These are phyloP conservation scores for Peronospora belbahrii DNA, from an alignment of 352 stramenopile genomes.

Conservation along the genomic window DNA sequence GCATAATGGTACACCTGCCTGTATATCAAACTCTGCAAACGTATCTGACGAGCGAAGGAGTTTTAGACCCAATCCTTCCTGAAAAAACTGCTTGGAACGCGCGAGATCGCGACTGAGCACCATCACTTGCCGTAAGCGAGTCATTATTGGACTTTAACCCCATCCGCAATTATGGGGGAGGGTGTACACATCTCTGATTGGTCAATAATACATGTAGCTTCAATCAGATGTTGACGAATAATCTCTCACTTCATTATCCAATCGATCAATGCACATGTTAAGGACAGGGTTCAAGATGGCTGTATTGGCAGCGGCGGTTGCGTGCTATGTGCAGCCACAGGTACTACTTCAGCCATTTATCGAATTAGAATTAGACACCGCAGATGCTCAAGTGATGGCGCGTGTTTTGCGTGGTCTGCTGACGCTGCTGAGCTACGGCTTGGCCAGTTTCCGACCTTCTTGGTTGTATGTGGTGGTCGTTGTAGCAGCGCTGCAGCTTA, in stretches of 20 bases:
- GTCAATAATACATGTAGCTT: constrained; percentile 18
- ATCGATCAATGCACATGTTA: constrained; percentile 9
- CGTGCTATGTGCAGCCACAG: constrained; percentile 44
- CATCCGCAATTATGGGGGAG: too few relatives aligned
- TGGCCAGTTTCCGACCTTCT: constrained; percentile 30
- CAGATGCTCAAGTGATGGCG: constrained; percentile 35
- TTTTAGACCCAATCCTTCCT: constrained; percentile 69
- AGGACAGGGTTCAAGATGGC: constrained; percentile 33
- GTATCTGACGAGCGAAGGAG: constrained; percentile 71
- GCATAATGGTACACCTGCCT: constrained; percentile 55
- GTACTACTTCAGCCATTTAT: constrained; percentile 31
- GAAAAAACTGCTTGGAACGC: constrained; percentile 75
- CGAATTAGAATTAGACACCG: constrained; percentile 15
- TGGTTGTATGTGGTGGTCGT: constrained; percentile 37
- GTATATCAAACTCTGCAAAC: constrained; percentile 75
- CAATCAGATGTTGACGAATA: constrained; percentile 10
- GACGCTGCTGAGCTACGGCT: constrained; percentile 45
- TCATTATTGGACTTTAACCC: too few relatives aligned
- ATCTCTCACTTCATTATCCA: background rate
- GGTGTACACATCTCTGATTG: background rate
- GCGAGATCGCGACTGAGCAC: constrained; percentile 79
- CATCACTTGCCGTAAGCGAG: constrained; percentile 74
- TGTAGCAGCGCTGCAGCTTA: constrained; percentile 48
- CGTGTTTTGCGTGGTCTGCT: constrained; percentile 52
- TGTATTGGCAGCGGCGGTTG: constrained; percentile 33